phyloP scores from a whole-genome alignment of 1,139 yeast genomes.

The Komagataea norvegica region DNA sequence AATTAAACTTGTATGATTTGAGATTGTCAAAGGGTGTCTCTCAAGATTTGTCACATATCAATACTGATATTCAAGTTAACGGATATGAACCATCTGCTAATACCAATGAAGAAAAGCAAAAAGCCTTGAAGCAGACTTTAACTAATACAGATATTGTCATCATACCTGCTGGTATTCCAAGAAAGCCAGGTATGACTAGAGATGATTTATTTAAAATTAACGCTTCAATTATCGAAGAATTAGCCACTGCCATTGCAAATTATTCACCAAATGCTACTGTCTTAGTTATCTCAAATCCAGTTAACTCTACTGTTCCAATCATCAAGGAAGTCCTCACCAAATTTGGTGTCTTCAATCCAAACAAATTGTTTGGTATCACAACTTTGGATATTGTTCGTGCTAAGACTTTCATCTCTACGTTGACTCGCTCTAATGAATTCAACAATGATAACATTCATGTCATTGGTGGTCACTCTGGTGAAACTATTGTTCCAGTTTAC shows the following conservation, averaged over 20 bases:
- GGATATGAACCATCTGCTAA: slow-evolving; percentile 47
- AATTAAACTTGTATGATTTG: slow-evolving; percentile 60
- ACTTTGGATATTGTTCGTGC: slow-evolving; percentile 69
- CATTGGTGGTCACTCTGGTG: slow-evolving; percentile 76
- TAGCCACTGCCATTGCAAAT: slow-evolving; percentile 54
- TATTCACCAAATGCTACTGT: slow-evolving; percentile 59
- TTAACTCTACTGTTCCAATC: slow-evolving; percentile 70
- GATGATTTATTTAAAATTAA: slow-evolving; percentile 72
- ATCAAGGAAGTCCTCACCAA: slow-evolving; percentile 66
- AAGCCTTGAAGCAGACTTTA: slow-evolving; percentile 46
- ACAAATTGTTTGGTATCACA: slow-evolving; percentile 66
- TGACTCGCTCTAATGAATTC: slow-evolving; percentile 8
- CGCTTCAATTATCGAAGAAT: slow-evolving; percentile 60
- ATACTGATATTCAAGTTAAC: slow-evolving; percentile 50
- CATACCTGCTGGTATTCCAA: slow-evolving; percentile 80
- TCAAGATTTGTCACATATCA: slow-evolving; percentile 69
- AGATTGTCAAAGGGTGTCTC: slow-evolving; percentile 70
- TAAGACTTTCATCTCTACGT: slow-evolving; percentile 46
- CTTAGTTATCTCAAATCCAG: slow-evolving; percentile 70
- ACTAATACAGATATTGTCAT: slow-evolving; percentile 54
- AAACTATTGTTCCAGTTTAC: slow-evolving; percentile 58
- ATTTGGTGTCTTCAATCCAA: slow-evolving; percentile 49
- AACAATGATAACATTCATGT: slow-evolving; percentile 34
- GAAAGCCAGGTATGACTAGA: slow-evolving; percentile 79
- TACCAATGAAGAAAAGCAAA: slow-evolving; percentile 39